Conservation (phyloP, 2,329 filamentous ascomycete species). For the Sporothrix variecibatus region DNA sequence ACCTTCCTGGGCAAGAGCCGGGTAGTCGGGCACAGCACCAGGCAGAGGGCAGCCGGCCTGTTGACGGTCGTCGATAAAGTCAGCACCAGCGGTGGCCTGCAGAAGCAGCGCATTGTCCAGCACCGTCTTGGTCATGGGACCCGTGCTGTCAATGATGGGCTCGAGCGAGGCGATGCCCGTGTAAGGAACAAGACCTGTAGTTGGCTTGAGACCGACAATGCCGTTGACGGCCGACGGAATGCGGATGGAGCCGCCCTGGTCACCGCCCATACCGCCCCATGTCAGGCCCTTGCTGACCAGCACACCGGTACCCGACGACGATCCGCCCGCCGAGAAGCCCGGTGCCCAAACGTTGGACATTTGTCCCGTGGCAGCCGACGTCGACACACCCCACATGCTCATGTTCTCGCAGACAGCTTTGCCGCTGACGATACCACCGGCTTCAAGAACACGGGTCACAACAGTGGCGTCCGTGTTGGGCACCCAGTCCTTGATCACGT, state of each 20-base stretch:
- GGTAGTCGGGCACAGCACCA: slow-evolving; percentile 31
- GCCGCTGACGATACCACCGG: slow-evolving; percentile 69
- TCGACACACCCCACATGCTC: slow-evolving; percentile 57
- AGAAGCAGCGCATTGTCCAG: slow-evolving; percentile 38
- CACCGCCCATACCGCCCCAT: slow-evolving; percentile 37
- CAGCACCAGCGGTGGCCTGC: slow-evolving; percentile 37
- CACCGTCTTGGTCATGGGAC: slow-evolving; percentile 37
- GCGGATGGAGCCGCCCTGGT: slow-evolving; percentile 41
- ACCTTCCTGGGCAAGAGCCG: slow-evolving; percentile 23
- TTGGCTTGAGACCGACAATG: slow-evolving; percentile 39
- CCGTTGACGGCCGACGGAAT: slow-evolving; percentile 37
- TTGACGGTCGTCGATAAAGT: slow-evolving; percentile 40
- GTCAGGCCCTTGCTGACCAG: slow-evolving; percentile 34
- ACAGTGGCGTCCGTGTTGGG: slow-evolving; percentile 56
- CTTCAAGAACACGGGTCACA: slow-evolving; percentile 47
- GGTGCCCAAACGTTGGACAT: slow-evolving; percentile 70
- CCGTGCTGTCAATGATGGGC: slow-evolving; percentile 37
- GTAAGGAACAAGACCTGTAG: slow-evolving; percentile 39
- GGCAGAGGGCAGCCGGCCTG: slow-evolving; percentile 31
- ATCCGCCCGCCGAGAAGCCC: slow-evolving; percentile 73
- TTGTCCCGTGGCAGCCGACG: slow-evolving; percentile 74
- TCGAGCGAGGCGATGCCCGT: slow-evolving; percentile 38
- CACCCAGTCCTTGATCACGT: slow-evolving; percentile 54
- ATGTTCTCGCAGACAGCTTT: slow-evolving; percentile 70
- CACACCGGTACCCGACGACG: slow-evolving; percentile 66